These are phyloP conservation scores for Fusarium setosum DNA, from an alignment of 2,329 filamentous ascomycete species.

Conservation along the genomic window DNA sequence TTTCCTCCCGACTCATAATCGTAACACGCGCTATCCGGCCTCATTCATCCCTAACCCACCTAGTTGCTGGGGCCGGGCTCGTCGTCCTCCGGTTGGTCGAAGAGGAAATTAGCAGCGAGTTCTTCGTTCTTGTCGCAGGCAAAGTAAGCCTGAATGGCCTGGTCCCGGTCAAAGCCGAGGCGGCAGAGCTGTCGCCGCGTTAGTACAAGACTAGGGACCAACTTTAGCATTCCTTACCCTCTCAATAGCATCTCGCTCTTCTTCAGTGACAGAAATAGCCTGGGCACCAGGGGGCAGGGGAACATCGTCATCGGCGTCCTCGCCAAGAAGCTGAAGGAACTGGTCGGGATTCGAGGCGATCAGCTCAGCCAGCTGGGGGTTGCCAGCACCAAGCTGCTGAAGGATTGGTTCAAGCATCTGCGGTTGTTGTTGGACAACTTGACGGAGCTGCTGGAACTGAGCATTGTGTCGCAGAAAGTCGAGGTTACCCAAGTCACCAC, in stretches of 20 bases:
- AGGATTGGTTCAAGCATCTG: conserved; percentile 99
- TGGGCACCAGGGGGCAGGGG: conserved; percentile 89
- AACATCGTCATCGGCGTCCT: conserved; percentile 87
- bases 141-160: conserved; percentile 98
- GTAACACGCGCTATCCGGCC: conserved; percentile 41
- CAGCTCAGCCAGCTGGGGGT: conserved; percentile 92
- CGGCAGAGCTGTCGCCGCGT: conserved; percentile 76
- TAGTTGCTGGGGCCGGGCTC: conserved; percentile 62
- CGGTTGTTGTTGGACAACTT: conserved; percentile 96
- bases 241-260: conserved; percentile 97
- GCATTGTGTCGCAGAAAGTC: conserved; percentile 96
- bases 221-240: conserved; percentile 67
- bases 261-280: conserved; percentile 90
- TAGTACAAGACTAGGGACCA: conserved; percentile 45
- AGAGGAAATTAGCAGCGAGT: conserved; percentile 96
- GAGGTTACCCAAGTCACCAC: conserved; percentile 77
- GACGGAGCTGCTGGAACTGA: conserved; percentile 97
- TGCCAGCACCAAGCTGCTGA: conserved; percentile 93
- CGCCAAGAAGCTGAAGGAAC: conserved; percentile 89
- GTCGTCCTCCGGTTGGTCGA: conserved; percentile 94
- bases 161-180: conserved; percentile 91
- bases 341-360: conserved; percentile 94
- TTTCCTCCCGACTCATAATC: conserved; percentile 42
- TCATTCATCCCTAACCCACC: conserved; percentile 10
- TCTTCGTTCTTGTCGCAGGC: conserved; percentile 99